A percentile compares a stretch with the other conserved stretches of the same genome.
These are phyloP conservation scores for Castanea crenata DNA, from an alignment of 306 rosid species.

Conservation along the genomic window DNA sequence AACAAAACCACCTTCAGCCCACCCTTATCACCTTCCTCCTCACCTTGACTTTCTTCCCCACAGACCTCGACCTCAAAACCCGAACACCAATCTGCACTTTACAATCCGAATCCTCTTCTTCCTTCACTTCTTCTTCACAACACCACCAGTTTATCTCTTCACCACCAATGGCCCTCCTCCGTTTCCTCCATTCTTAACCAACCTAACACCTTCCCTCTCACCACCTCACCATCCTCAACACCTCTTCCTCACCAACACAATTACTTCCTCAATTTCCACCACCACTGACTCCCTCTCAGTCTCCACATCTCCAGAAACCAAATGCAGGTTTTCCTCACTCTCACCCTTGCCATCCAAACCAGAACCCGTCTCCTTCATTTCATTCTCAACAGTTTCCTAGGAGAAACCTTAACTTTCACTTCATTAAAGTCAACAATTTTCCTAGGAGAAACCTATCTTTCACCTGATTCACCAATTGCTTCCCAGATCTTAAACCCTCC, in stretches of 20 bases:
- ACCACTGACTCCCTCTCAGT: slow-evolving; percentile 13
- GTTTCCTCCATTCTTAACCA: slow-evolving; percentile 35
- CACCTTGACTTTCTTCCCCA: slow-evolving; percentile 22
- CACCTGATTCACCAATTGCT: slow-evolving; percentile 29
- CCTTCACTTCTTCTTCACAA: slow-evolving; percentile 29
- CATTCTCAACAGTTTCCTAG: slow-evolving; percentile 12
- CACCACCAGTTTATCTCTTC: slow-evolving; percentile 7
- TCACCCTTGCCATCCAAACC: slow-evolving; percentile 30
- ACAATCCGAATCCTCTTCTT: slow-evolving; percentile 16
- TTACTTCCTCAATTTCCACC: slow-evolving; percentile 26
- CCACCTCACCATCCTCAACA: slow-evolving; percentile 26
- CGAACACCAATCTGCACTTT: slow-evolving; percentile 35
- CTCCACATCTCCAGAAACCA: slow-evolving; percentile 17
- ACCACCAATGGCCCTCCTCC: slow-evolving; percentile 29
- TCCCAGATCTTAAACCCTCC: slow-evolving; percentile 67
- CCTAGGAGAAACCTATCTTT: slow-evolving; percentile 11
- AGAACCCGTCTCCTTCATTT: slow-evolving; percentile 13
- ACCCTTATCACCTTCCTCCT: slow-evolving; percentile 21
- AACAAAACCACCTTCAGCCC: slow-evolving; percentile 24
- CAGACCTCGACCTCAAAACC: slow-evolving; percentile 57
- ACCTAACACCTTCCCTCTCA: slow-evolving; percentile 32
- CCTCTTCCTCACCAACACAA: slow-evolving; percentile 23
- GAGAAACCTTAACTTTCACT: background rate
- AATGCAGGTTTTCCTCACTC: slow-evolving; percentile 26
- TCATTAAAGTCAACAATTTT: slow-evolving; percentile 17